These are phyloP conservation scores for Pythium diclinum DNA, from an alignment of 352 stramenopile species.

Conservation along the genomic window DNA sequence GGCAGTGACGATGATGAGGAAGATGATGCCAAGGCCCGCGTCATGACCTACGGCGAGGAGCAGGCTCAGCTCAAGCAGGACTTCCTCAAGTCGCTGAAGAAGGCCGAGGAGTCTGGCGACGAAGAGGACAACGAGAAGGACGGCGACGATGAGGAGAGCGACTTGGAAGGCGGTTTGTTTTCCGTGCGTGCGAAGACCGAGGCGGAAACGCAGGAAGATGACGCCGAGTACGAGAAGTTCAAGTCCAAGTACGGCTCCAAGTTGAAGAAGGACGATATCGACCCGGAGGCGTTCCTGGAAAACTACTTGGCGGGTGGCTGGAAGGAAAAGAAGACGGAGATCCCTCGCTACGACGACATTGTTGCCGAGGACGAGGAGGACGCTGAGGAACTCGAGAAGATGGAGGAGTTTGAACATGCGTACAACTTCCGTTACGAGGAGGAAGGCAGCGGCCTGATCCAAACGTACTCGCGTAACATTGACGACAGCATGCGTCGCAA, in stretches of 20 bases:
- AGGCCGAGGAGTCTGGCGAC: slow-evolving; percentile 28
- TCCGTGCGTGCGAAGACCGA: slow-evolving; percentile 64
- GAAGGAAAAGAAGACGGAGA: slow-evolving; percentile 69
- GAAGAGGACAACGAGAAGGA: slow-evolving; percentile 22
- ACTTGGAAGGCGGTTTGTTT: slow-evolving; percentile 71
- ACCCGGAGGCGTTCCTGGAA: slow-evolving; percentile 75
- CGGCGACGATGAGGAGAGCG: slow-evolving; percentile 62
- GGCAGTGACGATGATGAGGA: slow-evolving; percentile 76
- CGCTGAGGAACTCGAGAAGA: slow-evolving; percentile 90
- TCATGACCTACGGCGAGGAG: slow-evolving; percentile 71
- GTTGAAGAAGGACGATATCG: slow-evolving; percentile 54
- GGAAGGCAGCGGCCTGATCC: slow-evolving; percentile 83
- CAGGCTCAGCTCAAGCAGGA: slow-evolving; percentile 62
- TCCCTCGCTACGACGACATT: slow-evolving; percentile 82
- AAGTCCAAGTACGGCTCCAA: slow-evolving; percentile 64
- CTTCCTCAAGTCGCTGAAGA: slow-evolving; percentile 56
- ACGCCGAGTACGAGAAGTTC: slow-evolving; percentile 65
- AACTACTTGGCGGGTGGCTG: slow-evolving; percentile 79
- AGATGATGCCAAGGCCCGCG: slow-evolving; percentile 39
- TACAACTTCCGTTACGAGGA: slow-evolving; percentile 99
- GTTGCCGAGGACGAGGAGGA: slow-evolving; percentile 89
- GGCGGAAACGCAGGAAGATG: slow-evolving; percentile 55
- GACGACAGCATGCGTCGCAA: slow-evolving; percentile 92
- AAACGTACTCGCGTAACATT: slow-evolving; percentile 80
- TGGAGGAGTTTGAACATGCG: slow-evolving; percentile 96